Evolutionary conservation across 2,329 filamentous ascomycete genomes (phyloP).

Genomic region (Calycina herbarum): DNA sequence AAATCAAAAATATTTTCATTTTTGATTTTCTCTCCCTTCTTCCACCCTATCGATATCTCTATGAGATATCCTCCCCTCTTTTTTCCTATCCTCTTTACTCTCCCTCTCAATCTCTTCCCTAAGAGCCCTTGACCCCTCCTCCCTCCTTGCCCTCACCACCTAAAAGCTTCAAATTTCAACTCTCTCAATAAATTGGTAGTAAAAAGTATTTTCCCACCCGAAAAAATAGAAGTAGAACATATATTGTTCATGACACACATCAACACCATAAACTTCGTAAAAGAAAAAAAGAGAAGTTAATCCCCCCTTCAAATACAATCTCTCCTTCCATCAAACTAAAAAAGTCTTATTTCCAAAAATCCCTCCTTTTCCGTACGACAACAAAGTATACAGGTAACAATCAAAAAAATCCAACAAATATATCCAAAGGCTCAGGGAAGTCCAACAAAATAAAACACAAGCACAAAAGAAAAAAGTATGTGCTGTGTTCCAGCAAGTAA

Average conservation of each 20-base stretch:
- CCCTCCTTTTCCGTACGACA: no score
- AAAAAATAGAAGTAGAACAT: constrained; percentile 10
- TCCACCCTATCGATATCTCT: background rate
- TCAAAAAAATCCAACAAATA: background rate
- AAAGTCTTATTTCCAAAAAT: background rate
- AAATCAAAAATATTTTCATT: background rate
- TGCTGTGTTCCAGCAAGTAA: background rate
- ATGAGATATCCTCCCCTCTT: background rate
- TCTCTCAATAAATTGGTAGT: background rate
- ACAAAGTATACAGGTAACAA: background rate
- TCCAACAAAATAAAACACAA: background rate
- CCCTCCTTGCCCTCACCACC: background rate
- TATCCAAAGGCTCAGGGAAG: background rate
- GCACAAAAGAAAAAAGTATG: background rate
- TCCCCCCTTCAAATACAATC: background rate
- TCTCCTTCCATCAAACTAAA: background rate
- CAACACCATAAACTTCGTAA: constrained; percentile 18
- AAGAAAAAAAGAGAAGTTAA: constrained; percentile 8
- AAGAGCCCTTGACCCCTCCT: background rate
- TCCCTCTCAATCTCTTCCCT: background rate
- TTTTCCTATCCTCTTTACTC: background rate
- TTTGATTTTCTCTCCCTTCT: no score
- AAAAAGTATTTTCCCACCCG: background rate
- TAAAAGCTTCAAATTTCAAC: background rate
- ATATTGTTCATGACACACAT: constrained; percentile 9